Conservation (phyloP, 306 rosid species). For the Luffa acutangula region DNA sequence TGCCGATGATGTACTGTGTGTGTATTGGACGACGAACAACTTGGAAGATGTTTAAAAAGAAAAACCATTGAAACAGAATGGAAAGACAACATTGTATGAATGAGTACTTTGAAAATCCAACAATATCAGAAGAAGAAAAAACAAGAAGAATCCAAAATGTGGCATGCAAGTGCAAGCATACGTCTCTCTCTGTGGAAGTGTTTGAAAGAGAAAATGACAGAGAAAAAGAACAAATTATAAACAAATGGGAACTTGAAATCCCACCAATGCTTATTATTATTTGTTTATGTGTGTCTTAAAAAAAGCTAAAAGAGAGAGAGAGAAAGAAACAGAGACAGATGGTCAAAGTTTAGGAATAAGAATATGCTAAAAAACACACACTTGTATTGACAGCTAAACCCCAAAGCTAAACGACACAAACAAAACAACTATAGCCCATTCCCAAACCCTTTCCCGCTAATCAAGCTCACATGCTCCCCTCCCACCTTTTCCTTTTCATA, state of each 20-base stretch:
- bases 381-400: neutral
- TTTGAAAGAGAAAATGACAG: neutral
- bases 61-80: too few relatives aligned
- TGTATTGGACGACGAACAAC: neutral
- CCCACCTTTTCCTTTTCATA: neutral
- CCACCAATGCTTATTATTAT: too few relatives aligned
- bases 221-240: neutral
- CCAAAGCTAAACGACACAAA: neutral
- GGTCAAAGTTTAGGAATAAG: neutral
- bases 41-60: neutral
- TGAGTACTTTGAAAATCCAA: neutral
- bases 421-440: too few relatives aligned
- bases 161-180: neutral
- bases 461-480: neutral
- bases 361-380: neutral
- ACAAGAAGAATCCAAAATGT: constrained; percentile 1
- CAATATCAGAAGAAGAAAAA: neutral
- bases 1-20: neutral
- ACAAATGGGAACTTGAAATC: neutral
- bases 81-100: neutral
- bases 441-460: neutral
- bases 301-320: neutral
- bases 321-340: neutral
- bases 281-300: neutral
- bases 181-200: neutral